These are phyloP conservation scores for Sclerotinia subarctica DNA, from an alignment of 2,329 filamentous ascomycete genomes.

Conservation along the genomic window DNA sequence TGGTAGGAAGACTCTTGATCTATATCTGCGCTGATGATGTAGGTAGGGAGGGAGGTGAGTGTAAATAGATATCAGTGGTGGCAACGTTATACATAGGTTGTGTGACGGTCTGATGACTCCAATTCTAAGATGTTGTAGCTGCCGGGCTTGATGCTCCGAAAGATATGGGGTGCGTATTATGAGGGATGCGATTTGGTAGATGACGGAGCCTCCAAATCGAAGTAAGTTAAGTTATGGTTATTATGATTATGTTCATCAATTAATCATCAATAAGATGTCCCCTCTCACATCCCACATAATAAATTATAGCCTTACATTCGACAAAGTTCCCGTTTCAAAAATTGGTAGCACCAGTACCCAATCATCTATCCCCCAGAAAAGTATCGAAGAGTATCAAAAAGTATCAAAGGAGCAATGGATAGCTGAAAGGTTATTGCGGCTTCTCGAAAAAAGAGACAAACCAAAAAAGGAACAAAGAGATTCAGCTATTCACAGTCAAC, in stretches of 20 bases:
- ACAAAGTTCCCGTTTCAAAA: not conserved
- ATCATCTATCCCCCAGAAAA: not conserved
- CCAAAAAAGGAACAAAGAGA: not conserved
- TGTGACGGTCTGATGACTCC: not conserved
- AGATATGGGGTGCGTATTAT: not conserved
- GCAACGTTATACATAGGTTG: not conserved
- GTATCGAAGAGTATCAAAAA: not conserved
- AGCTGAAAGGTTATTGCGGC: not conserved
- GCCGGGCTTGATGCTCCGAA: not conserved
- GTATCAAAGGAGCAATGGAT: not conserved
- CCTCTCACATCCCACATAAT: not conserved
- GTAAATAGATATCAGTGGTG: not conserved
- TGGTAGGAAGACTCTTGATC: not conserved
- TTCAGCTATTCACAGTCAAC: not conserved
- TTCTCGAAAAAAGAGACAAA: not conserved
- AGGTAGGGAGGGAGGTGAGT: too few relatives aligned
- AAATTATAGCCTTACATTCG: too few relatives aligned
- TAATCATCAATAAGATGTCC: too few relatives aligned
- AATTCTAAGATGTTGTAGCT: not conserved
- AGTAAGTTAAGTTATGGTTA: too few relatives aligned
- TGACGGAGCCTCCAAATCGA: not conserved
- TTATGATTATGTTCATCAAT: too few relatives aligned
- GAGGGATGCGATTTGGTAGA: not conserved
- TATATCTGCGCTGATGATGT: not conserved
- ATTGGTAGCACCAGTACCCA: not conserved